Evolutionary conservation across 2,329 filamentous ascomycete species (phyloP), one percentile per base, ranked within the genome.

Genomic region (Xylariaceae sp.): DNA sequence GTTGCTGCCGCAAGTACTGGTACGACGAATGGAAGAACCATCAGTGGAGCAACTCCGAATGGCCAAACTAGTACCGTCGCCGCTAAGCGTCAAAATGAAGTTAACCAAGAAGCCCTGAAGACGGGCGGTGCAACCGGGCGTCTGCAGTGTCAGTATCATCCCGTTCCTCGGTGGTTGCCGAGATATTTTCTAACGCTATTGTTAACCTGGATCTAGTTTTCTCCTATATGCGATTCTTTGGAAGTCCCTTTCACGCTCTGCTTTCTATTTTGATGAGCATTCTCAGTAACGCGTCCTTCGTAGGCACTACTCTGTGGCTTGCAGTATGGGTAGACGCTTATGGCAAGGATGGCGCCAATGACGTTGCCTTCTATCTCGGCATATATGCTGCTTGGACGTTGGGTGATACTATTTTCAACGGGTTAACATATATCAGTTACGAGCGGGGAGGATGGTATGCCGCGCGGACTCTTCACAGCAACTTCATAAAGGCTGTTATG

Each of bases 391-490:
- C 69, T 1, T 72, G 81, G 51, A 78, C 77, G 1, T 62, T 80
- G 7, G 67, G 73, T 0, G 82, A 76, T 53, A 72, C 77, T 9
- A 52, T 77, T 0, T 73, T 78, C 39, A 77, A 74, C 45, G 77
- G 74, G 3, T 52, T 76, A 18, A 73, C 73, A 56, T 77, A 78
- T 52, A 67, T 80, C 52, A 71, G 77, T 35, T 84, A 82, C 64
- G 80, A 82, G 66, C 79, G 77, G 64, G 82, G 82, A 17, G 78
- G 79, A 5, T 85, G 82, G 82, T 72, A 74, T n/a, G 82, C 82
- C 2, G 82, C 81, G 0, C 75, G 76, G 37, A 75, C 71, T 39
- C 75, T 85, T 49, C 82, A 85, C 70, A 74, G 75, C 11, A 76
- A 77, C 54, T 79, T 85, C 55, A 78, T 84, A 50, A 73, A 72